These are phyloP conservation scores for Inga oerstediana DNA, from an alignment of 306 rosid genomes.

Conservation along the genomic window DNA sequence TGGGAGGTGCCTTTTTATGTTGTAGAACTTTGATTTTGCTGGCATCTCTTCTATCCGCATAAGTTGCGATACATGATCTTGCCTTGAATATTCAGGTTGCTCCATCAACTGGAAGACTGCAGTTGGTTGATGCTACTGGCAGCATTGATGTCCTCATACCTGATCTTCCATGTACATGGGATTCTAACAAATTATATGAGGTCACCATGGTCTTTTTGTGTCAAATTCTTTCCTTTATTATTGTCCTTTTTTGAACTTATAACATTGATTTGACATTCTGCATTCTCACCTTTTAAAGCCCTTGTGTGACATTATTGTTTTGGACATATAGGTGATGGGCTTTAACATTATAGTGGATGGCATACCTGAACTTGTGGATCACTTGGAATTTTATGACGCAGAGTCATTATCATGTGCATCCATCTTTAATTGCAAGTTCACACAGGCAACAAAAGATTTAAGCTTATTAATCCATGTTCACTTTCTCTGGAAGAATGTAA, in stretches of 20 bases:
- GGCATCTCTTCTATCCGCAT: conserved; percentile 20
- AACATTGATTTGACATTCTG: conserved; percentile 4
- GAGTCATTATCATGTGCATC: conserved; percentile 64
- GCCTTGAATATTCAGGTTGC: conserved; percentile 56
- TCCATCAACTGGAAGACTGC: conserved; percentile 70
- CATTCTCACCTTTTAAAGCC: conserved; percentile 22
- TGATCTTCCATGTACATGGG: conserved; percentile 81
- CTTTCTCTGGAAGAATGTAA: conserved; percentile 57
- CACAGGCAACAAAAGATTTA: conserved; percentile 42
- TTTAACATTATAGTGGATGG: conserved; percentile 70
- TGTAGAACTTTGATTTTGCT: conserved; percentile 4
- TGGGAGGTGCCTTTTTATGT: background rate
- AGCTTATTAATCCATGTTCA: conserved; percentile 46
- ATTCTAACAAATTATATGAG: conserved; percentile 61
- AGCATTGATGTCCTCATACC: conserved; percentile 81
- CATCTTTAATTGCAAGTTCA: conserved; percentile 48
- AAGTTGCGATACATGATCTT: conserved; percentile 14
- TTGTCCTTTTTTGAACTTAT: conserved; percentile 3
- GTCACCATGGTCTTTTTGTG: conserved; percentile 40
- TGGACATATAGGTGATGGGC: conserved; percentile 63
- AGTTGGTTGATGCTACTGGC: conserved; percentile 84
- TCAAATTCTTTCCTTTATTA: background rate
- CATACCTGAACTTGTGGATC: conserved; percentile 44
- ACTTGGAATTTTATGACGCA: conserved; percentile 35
- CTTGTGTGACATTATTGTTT: conserved; percentile 33